phyloP scores from a whole-genome alignment of 495 filamentous ascomycete genomes.

The Thermothielavioides terrestris region DNA sequence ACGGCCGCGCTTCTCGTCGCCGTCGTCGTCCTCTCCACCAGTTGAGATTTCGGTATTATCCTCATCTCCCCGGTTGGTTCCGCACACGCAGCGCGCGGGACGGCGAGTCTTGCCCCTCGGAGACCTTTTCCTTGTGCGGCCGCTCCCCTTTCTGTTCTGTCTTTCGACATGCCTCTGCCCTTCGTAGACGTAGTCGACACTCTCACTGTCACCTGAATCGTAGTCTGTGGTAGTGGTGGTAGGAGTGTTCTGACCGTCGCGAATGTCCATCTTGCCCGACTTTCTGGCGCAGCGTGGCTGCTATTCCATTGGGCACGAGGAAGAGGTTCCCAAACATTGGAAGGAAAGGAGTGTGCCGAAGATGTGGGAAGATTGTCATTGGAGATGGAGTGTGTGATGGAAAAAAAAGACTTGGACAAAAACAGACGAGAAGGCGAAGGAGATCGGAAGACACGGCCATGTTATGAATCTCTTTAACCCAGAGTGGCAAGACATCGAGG shows the following conservation, averaged over 20 bases:
- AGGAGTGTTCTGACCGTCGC: constrained; percentile 4
- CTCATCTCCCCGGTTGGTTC: not conserved
- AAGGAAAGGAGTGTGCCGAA: not conserved
- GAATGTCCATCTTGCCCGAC: constrained; percentile 14
- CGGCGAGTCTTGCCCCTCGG: constrained; percentile 10
- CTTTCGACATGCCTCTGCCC: not conserved
- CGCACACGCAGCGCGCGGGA: not conserved
- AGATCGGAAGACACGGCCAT: not conserved
- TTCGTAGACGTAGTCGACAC: constrained; percentile 19
- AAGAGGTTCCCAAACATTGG: constrained; percentile 13
- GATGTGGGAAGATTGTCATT: not conserved
- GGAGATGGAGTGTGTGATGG: not conserved
- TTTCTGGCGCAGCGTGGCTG: constrained; percentile 14
- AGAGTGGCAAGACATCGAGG: not conserved
- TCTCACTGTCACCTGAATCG: constrained; percentile 24
- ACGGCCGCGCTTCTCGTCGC: constrained; percentile 6
- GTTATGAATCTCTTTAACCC: not conserved
- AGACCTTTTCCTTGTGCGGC: constrained; percentile 11
- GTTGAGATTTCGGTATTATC: constrained; percentile 10
- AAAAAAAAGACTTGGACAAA: not conserved
- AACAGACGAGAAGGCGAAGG: not conserved
- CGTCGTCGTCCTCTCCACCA: constrained; percentile 13
- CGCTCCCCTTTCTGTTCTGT: constrained; percentile 3
- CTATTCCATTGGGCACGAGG: constrained; percentile 10
- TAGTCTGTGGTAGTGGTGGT: constrained; percentile 22